Base-by-base conservation (phyloP, 2,329 filamentous ascomycete species). In the Hypoxylon sp. region DNA sequence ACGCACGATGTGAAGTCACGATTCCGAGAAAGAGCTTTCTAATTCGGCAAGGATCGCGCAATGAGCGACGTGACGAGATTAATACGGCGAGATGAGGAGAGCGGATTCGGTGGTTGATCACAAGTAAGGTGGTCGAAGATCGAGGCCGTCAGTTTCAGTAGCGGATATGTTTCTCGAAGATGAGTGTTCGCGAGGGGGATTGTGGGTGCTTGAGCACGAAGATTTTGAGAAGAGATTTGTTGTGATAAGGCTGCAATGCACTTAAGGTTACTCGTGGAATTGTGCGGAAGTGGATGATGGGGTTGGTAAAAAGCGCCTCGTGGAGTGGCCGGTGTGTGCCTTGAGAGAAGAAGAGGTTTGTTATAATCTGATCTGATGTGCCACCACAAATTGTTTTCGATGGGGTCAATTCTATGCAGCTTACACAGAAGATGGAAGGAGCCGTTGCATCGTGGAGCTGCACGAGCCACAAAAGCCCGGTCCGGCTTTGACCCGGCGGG, bases 351-450 rank as follows among this genome's bases (percentile, higher is more conserved):
- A 56, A 32, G 55, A 58, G 44, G 64, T 55, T 55, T 65, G 29
- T 69, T 69, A 27, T 53, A 62, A 63, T 69, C 37, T 53, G 58
- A 66, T 66, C 54, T 65, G 62, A 54, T 58, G 51, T 48, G 13
- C 53, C 54, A 58, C 64, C 55, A 62, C 50, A 54, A 67, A 64
- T 47, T 55, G 61, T 62, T 62, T 58, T 67, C 60, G 44, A 63
- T 55, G 59, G 65, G 64, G 64, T 66, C 35, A 50, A 47, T 50
- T 44, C 46, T 47, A 46, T 55, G 59, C 51, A 55, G 42, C 32
- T 44, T 31, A 46, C 37, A 57, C 27, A 32, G 21, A 57, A 27
- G 24, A 27, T 27, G 24, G 52, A 24, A 44, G 17, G 24, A 21
- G 42, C 27, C 6, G 17, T 24, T 32, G 50, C 50, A 53, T 53